phyloP scores from a whole-genome alignment of 2,329 filamentous ascomycete species.

The Furcasterigmium furcatum region DNA sequence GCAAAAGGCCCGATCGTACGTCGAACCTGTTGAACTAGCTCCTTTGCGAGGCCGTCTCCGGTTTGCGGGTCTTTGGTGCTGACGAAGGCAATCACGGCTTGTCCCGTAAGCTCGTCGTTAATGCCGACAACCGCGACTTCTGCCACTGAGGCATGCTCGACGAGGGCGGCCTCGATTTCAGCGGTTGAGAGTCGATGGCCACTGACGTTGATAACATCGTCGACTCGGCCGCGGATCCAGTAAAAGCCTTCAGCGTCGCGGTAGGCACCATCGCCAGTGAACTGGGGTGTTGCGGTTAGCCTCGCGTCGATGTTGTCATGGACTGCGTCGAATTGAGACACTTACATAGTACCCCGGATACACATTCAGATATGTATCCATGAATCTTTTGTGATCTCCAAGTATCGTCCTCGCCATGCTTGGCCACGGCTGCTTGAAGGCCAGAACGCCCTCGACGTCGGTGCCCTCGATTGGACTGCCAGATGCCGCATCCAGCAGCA shows the following conservation, averaged over 20 bases:
- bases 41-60: slow-evolving; percentile 82
- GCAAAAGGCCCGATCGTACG: slow-evolving; percentile 98
- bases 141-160: slow-evolving; percentile 86
- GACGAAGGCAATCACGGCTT: slow-evolving; percentile 97
- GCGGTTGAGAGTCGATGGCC: slow-evolving; percentile 95
- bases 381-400: slow-evolving; percentile 96
- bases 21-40: slow-evolving; percentile 89
- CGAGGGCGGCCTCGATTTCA: slow-evolving; percentile 94
- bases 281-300: slow-evolving; percentile 47
- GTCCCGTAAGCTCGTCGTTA: slow-evolving; percentile 88
- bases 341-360: slow-evolving; percentile 96
- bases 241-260: slow-evolving; percentile 98
- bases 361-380: slow-evolving; percentile 97
- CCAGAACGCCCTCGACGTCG: slow-evolving; percentile 93
- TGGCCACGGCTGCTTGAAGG: slow-evolving; percentile 97
- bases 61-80: slow-evolving; percentile 81
- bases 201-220: slow-evolving; percentile 97
- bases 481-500: slow-evolving; percentile 93
- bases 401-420: slow-evolving; percentile 98
- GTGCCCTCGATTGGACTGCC: slow-evolving; percentile 92
- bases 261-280: slow-evolving; percentile 90
- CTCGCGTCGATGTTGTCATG: background rate
- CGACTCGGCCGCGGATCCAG: slow-evolving; percentile 98
- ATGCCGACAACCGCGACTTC: slow-evolving; percentile 96
- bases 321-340: background rate